Conservation (phyloP, 768 basidiomycete species). For the Megacollybia marginata region DNA sequence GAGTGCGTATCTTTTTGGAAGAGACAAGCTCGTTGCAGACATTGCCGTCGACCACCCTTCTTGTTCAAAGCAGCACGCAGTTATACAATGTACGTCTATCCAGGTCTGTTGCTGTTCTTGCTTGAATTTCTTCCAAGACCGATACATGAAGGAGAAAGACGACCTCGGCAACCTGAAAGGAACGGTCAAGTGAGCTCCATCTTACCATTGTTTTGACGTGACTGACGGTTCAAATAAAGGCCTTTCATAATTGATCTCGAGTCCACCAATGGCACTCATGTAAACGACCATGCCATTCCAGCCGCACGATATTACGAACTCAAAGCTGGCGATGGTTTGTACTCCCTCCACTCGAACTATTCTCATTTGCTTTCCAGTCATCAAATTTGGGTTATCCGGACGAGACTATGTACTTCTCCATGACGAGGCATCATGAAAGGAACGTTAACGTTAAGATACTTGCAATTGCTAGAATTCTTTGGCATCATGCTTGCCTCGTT, state of each 20-base stretch:
- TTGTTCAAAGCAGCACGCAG: slow-evolving; percentile 97
- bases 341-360: slow-evolving; percentile 1
- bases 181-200: slow-evolving; percentile 67
- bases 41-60: slow-evolving; percentile 94
- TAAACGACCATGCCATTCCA: slow-evolving; percentile 84
- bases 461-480: too few relatives aligned
- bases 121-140: slow-evolving; percentile 37
- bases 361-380: slow-evolving; percentile 38
- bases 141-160: slow-evolving; percentile 79
- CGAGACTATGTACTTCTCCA: slow-evolving; percentile 83
- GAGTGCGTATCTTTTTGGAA: slow-evolving; percentile 89
- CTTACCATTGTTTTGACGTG: background rate
- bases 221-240: slow-evolving; percentile 31
- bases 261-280: slow-evolving; percentile 93
- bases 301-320: slow-evolving; percentile 83
- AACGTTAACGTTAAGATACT: too few relatives aligned
- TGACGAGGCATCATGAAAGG: slow-evolving; percentile 51
- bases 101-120: background rate
- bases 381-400: slow-evolving; percentile 78
- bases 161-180: slow-evolving; percentile 77
- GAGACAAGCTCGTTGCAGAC: slow-evolving; percentile 80
- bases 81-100: slow-evolving; percentile 72
- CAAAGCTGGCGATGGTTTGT: slow-evolving; percentile 64
- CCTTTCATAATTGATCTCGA: slow-evolving; percentile 98
- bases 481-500: too few relatives aligned